Percentiles rank a stretch among this genome's conserved stretches.
phyloP scores from a whole-genome alignment of 2,329 filamentous ascomycete genomes.

The Hortaea werneckii region DNA sequence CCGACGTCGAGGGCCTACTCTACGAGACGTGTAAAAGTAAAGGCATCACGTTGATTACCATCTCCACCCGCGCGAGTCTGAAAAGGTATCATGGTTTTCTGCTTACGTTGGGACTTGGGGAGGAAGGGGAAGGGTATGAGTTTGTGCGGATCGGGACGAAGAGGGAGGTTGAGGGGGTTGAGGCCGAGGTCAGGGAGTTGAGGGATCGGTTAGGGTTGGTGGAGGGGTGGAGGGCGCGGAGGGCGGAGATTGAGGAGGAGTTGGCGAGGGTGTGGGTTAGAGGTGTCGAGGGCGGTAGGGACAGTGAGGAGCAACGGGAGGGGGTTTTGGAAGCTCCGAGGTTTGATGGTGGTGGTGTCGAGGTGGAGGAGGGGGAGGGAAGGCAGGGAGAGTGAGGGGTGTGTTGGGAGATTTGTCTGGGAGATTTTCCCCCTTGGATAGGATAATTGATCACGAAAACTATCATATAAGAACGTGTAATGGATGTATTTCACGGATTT shows the following conservation, averaged over 20 bases:
- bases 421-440: too few relatives aligned
- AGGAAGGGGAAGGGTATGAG: conserved; percentile 77
- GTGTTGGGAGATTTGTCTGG: too few relatives aligned
- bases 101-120: conserved; percentile 70
- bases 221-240: conserved; percentile 69
- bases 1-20: conserved; percentile 84
- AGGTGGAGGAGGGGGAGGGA: too few relatives aligned
- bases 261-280: conserved; percentile 53
- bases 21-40: conserved; percentile 90
- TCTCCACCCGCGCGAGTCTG: conserved; percentile 85
- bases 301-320: background rate
- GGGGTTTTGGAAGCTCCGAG: background rate
- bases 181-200: conserved; percentile 80
- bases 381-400: too few relatives aligned
- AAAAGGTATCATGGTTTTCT: conserved; percentile 96
- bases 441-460: too few relatives aligned
- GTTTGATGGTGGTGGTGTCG: background rate
- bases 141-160: conserved; percentile 90
- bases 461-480: too few relatives aligned
- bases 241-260: conserved; percentile 73
- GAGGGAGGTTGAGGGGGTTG: conserved; percentile 83
- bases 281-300: background rate
- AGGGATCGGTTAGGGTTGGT: conserved; percentile 71
- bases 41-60: conserved; percentile 91
- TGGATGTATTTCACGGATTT: too few relatives aligned